phyloP scores from a whole-genome alignment of 2,329 filamentous ascomycete genomes.

The Cladorrhinum sp. region DNA sequence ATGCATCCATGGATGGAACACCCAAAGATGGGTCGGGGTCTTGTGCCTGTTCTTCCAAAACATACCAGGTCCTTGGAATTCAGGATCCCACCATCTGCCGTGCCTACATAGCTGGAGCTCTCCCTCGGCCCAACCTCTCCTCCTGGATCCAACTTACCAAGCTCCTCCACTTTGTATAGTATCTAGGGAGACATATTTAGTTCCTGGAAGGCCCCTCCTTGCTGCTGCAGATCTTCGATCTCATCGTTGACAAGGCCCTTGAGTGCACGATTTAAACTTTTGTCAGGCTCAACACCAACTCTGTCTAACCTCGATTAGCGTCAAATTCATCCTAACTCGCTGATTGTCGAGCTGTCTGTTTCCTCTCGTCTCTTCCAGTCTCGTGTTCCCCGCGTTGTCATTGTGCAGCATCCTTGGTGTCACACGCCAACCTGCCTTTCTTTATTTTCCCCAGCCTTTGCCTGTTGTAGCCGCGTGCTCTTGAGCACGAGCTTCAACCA shows the following conservation, averaged over 20 bases:
- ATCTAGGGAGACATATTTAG: background rate
- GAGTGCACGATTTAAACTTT: background rate
- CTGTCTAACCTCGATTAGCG: background rate
- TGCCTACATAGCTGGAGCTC: too few relatives aligned
- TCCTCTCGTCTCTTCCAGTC: background rate
- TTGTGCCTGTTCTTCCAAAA: background rate
- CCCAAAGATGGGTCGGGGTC: background rate
- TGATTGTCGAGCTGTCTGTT: background rate
- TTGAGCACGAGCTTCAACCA: background rate
- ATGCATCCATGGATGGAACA: background rate
- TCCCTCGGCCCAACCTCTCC: background rate
- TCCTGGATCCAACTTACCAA: background rate
- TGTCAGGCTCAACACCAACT: background rate
- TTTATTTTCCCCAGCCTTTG: background rate
- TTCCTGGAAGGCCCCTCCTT: background rate
- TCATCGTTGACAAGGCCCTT: background rate
- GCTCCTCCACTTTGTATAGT: background rate
- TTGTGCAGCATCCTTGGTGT: conserved; percentile 2
- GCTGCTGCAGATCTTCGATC: background rate
- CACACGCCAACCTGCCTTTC: background rate
- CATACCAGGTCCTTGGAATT: background rate
- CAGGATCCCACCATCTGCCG: background rate
- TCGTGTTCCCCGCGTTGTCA: conserved; percentile 2
- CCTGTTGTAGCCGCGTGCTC: background rate
- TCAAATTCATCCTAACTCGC: background rate